A percentile compares a stretch with the other conserved stretches of the same genome.
These are phyloP conservation scores for Hypomyces rosellus DNA, from an alignment of 2,329 filamentous ascomycete genomes.

Conservation along the genomic window DNA sequence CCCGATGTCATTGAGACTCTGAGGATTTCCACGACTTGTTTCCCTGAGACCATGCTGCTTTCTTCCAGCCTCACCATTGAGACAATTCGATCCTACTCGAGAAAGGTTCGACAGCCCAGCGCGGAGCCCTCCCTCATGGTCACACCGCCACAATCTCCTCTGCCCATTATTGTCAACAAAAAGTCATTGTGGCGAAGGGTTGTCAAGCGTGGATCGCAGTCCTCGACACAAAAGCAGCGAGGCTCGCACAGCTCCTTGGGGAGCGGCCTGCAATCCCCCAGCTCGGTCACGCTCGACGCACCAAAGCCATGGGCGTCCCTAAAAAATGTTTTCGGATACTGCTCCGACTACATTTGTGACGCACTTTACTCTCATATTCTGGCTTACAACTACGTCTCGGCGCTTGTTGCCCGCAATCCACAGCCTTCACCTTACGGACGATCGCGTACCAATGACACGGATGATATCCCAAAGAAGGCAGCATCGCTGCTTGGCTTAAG, in stretches of 20 bases:
- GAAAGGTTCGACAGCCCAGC: conserved; percentile 42
- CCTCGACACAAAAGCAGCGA: neutral
- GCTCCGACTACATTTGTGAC: conserved; percentile 50
- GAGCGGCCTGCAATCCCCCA: conserved; percentile 11
- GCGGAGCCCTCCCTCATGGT: conserved; percentile 17
- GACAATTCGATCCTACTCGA: conserved; percentile 50
- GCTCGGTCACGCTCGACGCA: conserved; percentile 13
- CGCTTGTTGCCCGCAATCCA: conserved; percentile 22
- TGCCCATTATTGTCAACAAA: conserved; percentile 11
- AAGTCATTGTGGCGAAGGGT: conserved; percentile 33
- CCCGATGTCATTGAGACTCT: conserved; percentile 49
- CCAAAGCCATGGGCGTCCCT: conserved; percentile 38
- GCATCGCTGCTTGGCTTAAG: conserved; percentile 44
- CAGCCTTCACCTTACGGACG: conserved; percentile 10
- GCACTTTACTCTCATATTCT: conserved; percentile 54
- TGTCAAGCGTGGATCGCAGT: conserved; percentile 15
- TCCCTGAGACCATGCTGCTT: conserved; percentile 54
- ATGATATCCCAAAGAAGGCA: conserved; percentile 45
- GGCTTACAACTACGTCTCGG: conserved; percentile 51
- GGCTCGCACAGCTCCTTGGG: conserved; percentile 6
- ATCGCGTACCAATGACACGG: conserved; percentile 18
- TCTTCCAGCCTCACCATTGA: conserved; percentile 51
- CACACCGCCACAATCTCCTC: conserved; percentile 13
- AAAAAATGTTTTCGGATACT: conserved; percentile 46
- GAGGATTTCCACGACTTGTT: conserved; percentile 47